Evolutionary conservation across 2,329 filamentous ascomycete species (phyloP), one percentile per base, ranked within the genome.

Genomic region (Ascochyta lentis): DNA sequence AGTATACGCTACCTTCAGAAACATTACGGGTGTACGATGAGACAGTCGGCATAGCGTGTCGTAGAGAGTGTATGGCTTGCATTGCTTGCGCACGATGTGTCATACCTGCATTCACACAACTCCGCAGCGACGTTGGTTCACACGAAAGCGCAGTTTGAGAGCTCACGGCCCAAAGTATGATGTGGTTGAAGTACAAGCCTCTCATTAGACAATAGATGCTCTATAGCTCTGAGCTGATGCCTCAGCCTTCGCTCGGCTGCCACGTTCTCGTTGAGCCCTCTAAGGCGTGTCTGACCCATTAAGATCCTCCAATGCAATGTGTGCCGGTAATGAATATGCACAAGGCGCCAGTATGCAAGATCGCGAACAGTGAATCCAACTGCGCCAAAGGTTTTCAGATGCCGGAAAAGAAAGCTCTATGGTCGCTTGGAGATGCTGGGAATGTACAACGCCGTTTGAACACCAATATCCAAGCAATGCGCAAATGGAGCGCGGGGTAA

Each of bases 401-500:
- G 45, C 26, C 19, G 27, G 24, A 19, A 33, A 33, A 16, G 24
- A 33, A 33, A 37, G 27, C 15, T 42, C 42, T 47, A 31, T 16
- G 24, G 35, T 13, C 23, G 23, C 15, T 8, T 46, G 47, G 35
- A 50, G 50, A 51, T 56, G 53, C 53, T 42, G 12, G 15, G 16
- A 31, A 22, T 6, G 12, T 47, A 23, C 9, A 50, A 55, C 53
- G 35, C 52, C 52, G 3, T 22, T 29, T 15, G 7, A 43, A 54
- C 44, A 45, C 45, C 51, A 35, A 34, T 48, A 56, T 50, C 38
- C 38, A 51, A 48, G 38, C 33, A 26, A 9, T 48, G 53, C 53
- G 53, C 53, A 24, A 5, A 40, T 6, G 10, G 22, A 12, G 53
- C 53, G 47, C 53, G 53, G 53, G 53, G 53, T 56, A 51, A 51